Base-by-base conservation (phyloP, 2,329 filamentous ascomycete species). In the Rutstroemia sp. region DNA sequence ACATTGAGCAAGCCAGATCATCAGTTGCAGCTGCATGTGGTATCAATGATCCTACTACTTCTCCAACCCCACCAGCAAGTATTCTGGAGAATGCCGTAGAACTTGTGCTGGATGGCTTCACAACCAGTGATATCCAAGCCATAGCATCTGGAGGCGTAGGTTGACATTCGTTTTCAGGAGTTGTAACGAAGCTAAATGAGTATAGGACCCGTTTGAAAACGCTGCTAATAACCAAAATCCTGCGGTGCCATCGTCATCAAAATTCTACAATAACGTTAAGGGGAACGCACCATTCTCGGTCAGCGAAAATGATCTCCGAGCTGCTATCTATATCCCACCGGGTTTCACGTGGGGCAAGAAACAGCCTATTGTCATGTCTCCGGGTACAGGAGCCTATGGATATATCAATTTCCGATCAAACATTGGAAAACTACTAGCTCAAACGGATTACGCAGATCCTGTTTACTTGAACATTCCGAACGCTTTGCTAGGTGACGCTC, bases 381-480 rank as follows among this genome's bases (percentile, higher is more conserved):
- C 78, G 2, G 79, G 79, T 2, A 82, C 80, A 0, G 78, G 75
- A 12, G 62, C 72, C 27, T 76, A 75, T 12, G 78, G 75, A 2
- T 75, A 74, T 47, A 66, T 38, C n/a, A 58, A 52, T 4, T 66
- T 59, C 42, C 40, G 48, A 36, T 50, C 57, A 27, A 82, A 77
- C 63, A 73, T 79, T 54, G 75, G 74, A 54, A 77, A 78, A 49
- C 68, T 82, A 1, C 68, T 81, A 9, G 64, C 68, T 2, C 69
- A 70, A 25, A 70, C 71, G 1, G 60, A 63, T 23, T 73, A 73
- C 54, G 76, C 71, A 16, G 77, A 81, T 60, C 73, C 77, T 0
- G 73, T 81, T 17, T 83, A 78, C 75, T 68, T 83, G 19, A 83
- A 83, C 61, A 72, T 83, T 14, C 78, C 80, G 0, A 68, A 68